These are phyloP conservation scores for Wickerhamomyces sp. DNA, from an alignment of 1,139 yeast species.

Conservation along the genomic window DNA sequence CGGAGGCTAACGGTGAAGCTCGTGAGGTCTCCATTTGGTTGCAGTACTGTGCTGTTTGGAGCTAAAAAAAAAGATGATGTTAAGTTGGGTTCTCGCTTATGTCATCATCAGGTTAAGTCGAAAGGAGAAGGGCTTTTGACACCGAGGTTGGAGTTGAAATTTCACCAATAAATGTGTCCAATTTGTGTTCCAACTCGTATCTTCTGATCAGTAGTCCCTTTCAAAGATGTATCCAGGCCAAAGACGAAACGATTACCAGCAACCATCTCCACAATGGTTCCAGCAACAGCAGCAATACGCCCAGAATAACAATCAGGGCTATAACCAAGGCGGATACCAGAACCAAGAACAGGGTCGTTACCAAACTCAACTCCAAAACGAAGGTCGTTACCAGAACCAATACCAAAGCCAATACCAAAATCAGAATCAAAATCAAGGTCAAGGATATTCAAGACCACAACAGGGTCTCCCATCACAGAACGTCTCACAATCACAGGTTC, in stretches of 20 bases:
- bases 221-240: constrained; percentile 21
- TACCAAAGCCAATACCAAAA: constrained; percentile 29
- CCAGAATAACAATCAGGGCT: background rate
- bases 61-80: too few species aligned
- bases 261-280: constrained; percentile 9
- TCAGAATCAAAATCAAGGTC: constrained; percentile 26
- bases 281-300: constrained; percentile 6
- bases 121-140: too few species aligned
- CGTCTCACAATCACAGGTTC: constrained; percentile 7
- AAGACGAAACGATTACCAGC: constrained; percentile 6
- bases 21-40: too few species aligned
- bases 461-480: constrained; percentile 7
- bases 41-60: too few species aligned
- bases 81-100: too few species aligned
- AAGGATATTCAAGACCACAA: constrained; percentile 11
- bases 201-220: too few species aligned
- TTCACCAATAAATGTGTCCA: too few species aligned
- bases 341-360: too few species aligned
- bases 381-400: constrained; percentile 7
- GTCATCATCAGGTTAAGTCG: too few species aligned
- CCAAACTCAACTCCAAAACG: constrained; percentile 8
- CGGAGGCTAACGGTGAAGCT: too few species aligned
- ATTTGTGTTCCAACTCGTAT: too few species aligned
- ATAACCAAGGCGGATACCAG: background rate
- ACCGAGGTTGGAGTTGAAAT: too few species aligned